Conservation (phyloP, 306 rosid genomes). For the Medicago ruthenica region DNA sequence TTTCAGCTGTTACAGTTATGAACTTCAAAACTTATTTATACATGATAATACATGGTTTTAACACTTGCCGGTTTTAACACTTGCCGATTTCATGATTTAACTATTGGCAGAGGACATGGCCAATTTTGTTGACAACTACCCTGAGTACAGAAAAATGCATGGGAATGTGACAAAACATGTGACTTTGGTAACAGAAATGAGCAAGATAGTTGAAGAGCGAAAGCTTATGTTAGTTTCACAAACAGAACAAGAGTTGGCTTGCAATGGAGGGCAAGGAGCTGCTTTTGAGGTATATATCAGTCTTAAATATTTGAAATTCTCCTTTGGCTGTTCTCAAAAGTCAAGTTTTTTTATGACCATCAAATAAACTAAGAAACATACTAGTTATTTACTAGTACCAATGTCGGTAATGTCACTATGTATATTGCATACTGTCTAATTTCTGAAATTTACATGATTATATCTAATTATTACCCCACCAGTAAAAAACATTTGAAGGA, state of each 20-base stretch:
- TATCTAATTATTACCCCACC: constrained; percentile 1
- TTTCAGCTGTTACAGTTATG: constrained; percentile 28
- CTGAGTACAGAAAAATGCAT: constrained; percentile 94
- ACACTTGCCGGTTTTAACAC: constrained; percentile 32
- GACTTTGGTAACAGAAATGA: constrained; percentile 94
- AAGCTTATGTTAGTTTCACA: constrained; percentile 92
- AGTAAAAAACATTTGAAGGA: constrained; percentile 1
- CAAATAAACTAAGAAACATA: background rate
- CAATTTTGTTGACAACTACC: constrained; percentile 92
- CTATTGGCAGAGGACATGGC: constrained; percentile 91
- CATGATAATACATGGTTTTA: background rate
- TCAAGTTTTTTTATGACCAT: constrained; percentile 6
- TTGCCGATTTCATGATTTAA: constrained; percentile 42
- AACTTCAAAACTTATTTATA: constrained; percentile 26
- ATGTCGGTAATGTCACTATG: constrained; percentile 22
- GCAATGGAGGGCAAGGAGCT: constrained; percentile 95
- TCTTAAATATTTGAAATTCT: constrained; percentile 21
- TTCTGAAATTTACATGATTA: constrained; percentile 6
- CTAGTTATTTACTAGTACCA: background rate
- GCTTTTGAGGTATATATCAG: constrained; percentile 82
- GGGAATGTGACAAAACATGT: constrained; percentile 98
- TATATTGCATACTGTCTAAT: constrained; percentile 20
- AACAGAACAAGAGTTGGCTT: constrained; percentile 95
- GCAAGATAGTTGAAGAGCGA: constrained; percentile 80
- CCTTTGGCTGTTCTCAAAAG: constrained; percentile 27